phyloP scores from a whole-genome alignment of 345 rosid genomes.

The Adansonia digitata region DNA sequence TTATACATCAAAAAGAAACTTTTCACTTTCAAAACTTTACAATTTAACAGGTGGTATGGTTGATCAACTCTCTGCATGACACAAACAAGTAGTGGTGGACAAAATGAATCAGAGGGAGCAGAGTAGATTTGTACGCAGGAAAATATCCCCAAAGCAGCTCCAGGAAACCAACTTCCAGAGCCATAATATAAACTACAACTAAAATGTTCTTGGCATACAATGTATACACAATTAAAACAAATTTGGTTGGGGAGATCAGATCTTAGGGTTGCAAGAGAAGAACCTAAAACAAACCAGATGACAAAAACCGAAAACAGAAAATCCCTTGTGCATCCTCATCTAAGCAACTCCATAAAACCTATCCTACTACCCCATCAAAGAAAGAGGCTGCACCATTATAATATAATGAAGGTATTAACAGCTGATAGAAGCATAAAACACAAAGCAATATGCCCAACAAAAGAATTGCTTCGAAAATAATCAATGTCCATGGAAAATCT shows the following conservation, averaged over 20 bases:
- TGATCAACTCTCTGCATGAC: neutral
- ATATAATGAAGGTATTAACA: neutral
- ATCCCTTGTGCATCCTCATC: neutral
- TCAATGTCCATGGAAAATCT: neutral
- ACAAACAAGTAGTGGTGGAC: neutral
- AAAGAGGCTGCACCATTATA: neutral
- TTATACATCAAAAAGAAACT: neutral
- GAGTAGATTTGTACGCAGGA: neutral
- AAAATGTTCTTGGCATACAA: constrained; percentile 19
- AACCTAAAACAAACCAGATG: neutral
- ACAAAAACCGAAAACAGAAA: neutral
- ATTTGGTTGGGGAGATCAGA: neutral
- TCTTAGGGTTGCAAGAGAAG: neutral
- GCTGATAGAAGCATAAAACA: neutral
- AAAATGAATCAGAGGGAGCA: neutral
- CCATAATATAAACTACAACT: constrained; percentile 21
- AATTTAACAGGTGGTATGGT: neutral
- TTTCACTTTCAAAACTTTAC: neutral
- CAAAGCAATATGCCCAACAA: neutral
- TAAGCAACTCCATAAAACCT: neutral
- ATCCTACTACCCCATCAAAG: neutral
- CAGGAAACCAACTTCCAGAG: constrained; percentile 18
- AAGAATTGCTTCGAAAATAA: neutral
- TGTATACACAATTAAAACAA: constrained; percentile 11
- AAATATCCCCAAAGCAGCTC: constrained; percentile 19